phyloP scores from a whole-genome alignment of 2,329 filamentous ascomycete species.

The Biscogniauxia marginata region DNA sequence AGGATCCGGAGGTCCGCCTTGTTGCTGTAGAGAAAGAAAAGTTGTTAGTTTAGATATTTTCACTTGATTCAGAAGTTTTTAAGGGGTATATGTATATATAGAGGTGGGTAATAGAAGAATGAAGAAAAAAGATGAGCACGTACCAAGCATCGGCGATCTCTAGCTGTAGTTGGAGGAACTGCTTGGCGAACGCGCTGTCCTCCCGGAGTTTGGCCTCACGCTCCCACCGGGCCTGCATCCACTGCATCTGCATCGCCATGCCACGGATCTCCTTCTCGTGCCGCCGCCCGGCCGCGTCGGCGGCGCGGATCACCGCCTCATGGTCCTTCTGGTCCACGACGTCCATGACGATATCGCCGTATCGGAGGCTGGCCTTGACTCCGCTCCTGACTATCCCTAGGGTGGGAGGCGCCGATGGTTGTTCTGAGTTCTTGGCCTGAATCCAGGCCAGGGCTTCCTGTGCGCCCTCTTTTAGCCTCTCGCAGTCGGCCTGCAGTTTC shows the following conservation, averaged over 20 bases:
- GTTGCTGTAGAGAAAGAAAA: conserved; percentile 63
- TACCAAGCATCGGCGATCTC: conserved; percentile 89
- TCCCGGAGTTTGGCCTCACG: conserved; percentile 78
- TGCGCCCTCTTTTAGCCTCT: conserved; percentile 42
- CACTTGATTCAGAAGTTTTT: too few species aligned
- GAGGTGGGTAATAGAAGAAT: background rate
- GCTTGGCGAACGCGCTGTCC: conserved; percentile 84
- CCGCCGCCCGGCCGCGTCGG: conserved; percentile 62
- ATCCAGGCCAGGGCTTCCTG: conserved; percentile 38
- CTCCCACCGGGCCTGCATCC: conserved; percentile 77
- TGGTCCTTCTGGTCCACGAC: conserved; percentile 36
- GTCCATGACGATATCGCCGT: conserved; percentile 53
- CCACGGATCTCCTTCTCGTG: conserved; percentile 78
- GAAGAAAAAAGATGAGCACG: conserved; percentile 38
- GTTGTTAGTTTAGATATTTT: conserved; percentile 24
- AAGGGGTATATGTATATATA: conserved; percentile 4
- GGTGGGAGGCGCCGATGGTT: conserved; percentile 9
- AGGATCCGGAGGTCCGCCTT: conserved; percentile 86
- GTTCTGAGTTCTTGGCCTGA: conserved; percentile 29
- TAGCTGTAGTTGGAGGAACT: conserved; percentile 74
- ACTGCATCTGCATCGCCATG: conserved; percentile 85
- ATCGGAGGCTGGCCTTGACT: conserved; percentile 31
- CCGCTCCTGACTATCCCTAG: conserved; percentile 21
- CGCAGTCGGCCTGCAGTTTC: conserved; percentile 53
- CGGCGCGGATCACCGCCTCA: conserved; percentile 53